These are phyloP conservation scores for Salvia hispanica DNA, from an alignment of 257 asterid genomes.

Conservation along the genomic window DNA sequence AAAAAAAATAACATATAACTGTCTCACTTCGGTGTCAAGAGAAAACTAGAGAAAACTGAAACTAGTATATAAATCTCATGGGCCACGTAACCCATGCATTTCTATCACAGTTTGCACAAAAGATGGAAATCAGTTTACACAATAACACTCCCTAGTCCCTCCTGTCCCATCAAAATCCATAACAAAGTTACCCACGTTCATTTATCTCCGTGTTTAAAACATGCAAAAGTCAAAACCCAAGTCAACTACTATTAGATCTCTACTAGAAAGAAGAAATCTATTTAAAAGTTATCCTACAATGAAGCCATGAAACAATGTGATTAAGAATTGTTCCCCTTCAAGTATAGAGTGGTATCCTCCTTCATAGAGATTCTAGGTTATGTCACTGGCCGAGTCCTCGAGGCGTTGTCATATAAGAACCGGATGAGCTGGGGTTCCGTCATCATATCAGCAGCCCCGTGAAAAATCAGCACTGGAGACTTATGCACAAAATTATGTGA, in stretches of 20 bases:
- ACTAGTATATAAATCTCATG: too few relatives aligned
- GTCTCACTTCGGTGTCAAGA: too few relatives aligned
- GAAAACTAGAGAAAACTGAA: too few relatives aligned
- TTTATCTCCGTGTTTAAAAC: too few relatives aligned
- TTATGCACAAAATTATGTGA: constrained; percentile 92
- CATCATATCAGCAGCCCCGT: constrained; percentile 86
- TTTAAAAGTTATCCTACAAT: constrained; percentile 51
- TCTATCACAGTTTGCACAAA: too few relatives aligned
- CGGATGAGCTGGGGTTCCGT: constrained; percentile 84
- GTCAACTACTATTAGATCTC: background rate
- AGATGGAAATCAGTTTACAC: too few relatives aligned
- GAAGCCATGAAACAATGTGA: constrained; percentile 86
- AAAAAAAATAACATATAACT: too few relatives aligned
- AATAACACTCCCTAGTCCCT: too few relatives aligned
- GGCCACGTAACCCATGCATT: too few relatives aligned
- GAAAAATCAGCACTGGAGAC: too few relatives aligned
- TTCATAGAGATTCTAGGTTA: constrained; percentile 80
- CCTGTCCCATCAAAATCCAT: background rate
- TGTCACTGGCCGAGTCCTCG: constrained; percentile 53
- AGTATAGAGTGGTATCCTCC: constrained; percentile 87
- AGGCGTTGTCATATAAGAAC: constrained; percentile 64
- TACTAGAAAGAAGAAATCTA: constrained; percentile 3
- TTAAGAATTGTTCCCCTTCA: constrained; percentile 89
- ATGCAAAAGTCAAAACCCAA: too few relatives aligned
- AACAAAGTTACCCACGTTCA: background rate